Base-by-base conservation (phyloP, 805 yeast genomes). In the Pichia phayaonensis region DNA sequence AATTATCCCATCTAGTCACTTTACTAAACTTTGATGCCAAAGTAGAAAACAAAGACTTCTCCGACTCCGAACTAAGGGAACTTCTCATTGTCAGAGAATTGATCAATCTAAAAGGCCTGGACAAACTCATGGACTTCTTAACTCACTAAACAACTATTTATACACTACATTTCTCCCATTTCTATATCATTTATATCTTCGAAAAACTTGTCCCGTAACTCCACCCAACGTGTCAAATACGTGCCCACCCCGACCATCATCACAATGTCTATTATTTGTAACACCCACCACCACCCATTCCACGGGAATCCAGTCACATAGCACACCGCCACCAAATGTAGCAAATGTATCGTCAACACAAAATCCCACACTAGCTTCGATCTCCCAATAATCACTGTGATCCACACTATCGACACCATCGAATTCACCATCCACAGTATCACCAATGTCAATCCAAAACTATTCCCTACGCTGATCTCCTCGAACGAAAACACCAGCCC, bases 291-390 rank as follows among this genome's bases (percentile, higher is more conserved):
- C 45, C 83, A 72, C 7, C 85, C 55, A 34, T 82, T 79, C 16
- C 70, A 69, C 0, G 99, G 99, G 55, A 92, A 76, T 29, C 75
- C 72, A 1, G 87, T 74, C 55, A 80, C 81, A 1, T 79, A 53
- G 80, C 87, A 81, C 0, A 81, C 87, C 3, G 88, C 81, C 3
- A 81, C 47, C 23, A 92, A 66, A 67, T 92, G 84, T 46, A 94
- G 76, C 22, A 85, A 80, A 66, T 94, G 97, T 16, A 92, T 80
- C 0, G 99, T 94, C n/a, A 92, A 62, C 12, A 96, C 97, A 70
- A 94, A 92, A 68, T 92, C 99, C 86, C 96, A 86, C 0, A 97
- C 98, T 46, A 92, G 71, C 65, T 92, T 94, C 41, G 96, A 86
- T 51, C 98, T 73, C 0, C 98, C 97, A 13, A 92, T 96, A 26